Base-by-base conservation (phyloP, 805 yeast species). In the Suhomyces xylopsoci region DNA sequence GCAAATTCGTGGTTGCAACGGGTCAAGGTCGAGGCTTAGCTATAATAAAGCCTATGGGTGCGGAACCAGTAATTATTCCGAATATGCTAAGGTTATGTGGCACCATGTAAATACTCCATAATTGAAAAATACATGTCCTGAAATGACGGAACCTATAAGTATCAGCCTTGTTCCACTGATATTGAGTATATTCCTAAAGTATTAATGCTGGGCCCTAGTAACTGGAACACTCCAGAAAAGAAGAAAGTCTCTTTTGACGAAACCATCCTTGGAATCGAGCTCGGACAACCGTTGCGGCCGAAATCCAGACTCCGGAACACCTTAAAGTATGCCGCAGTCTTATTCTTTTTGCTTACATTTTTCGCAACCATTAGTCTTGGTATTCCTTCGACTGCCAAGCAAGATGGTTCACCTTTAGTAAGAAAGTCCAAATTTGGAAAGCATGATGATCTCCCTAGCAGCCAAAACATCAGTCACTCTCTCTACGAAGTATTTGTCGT, bases 401-500 rank as follows among this genome's bases (percentile, higher is more conserved):
- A 25, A 25, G 28, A 25, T 9, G 28, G 1, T 1, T 26, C 28
- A 9, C 12, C 12, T 26, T 9, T 9, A 26, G 3, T 17, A 5
- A 10, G 32, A 10, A 3, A n/a, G 4, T 3, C 2, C 9, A 14
- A 17, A 5, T 9, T n/a, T 17, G 9, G 2, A 19, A 9, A n/a
- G 32, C n/a, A n/a, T 12, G 12, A 10, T 17, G 42, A 8, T 5
- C 15, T 15, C 14, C 24, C 10, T 8, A 10, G 20, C 42, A 7
- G 20, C 12, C 20, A 17, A 19, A 17, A n/a, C 2, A 17, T 5
- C 3, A 38, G 9, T 9, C 30, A 45, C 14, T 12, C 30, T 19
- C 25, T 28, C 17, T 28, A 30, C 26, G 62, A 62, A 40, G 53
- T 59, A 41, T 53, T 64, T 24, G 51, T 58, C 2, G 65, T 64